Percentiles rank a stretch among this genome's conserved stretches.
These are phyloP conservation scores for Russula olivacea DNA, from an alignment of 768 basidiomycete species.

Conservation along the genomic window DNA sequence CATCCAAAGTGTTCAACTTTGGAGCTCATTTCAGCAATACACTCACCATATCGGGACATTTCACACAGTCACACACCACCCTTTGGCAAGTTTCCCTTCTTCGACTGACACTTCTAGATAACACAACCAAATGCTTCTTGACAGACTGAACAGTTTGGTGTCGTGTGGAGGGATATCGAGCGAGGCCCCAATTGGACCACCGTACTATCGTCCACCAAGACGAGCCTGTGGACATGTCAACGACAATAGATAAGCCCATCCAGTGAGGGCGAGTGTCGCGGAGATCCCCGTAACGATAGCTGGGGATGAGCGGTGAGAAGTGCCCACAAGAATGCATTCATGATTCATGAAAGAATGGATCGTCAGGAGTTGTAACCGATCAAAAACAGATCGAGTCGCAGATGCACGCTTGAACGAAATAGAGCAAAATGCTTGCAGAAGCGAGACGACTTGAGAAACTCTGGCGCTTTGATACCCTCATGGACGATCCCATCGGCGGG, in stretches of 20 bases:
- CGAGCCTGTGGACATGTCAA: neutral
- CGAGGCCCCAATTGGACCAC: neutral
- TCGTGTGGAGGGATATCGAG: neutral
- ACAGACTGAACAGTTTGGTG: slow-evolving; percentile 8
- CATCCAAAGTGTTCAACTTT: slow-evolving; percentile 11
- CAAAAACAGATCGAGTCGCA: slow-evolving; percentile 17
- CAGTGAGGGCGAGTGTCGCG: neutral
- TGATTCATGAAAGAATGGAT: slow-evolving; percentile 20
- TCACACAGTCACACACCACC: slow-evolving; percentile 22
- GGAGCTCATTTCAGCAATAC: slow-evolving; percentile 13
- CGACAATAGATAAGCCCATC: neutral
- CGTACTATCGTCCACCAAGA: neutral
- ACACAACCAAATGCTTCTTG: slow-evolving; percentile 15
- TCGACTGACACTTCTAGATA: slow-evolving; percentile 23
- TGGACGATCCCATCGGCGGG: slow-evolving; percentile 1
- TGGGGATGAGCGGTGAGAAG: neutral
- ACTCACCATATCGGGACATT: slow-evolving; percentile 19
- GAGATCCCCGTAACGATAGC: neutral
- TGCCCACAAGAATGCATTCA: slow-evolving; percentile 7
- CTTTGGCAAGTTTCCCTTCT: slow-evolving; percentile 20
- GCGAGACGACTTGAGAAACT: slow-evolving; percentile 5
- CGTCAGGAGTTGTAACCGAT: slow-evolving; percentile 23
- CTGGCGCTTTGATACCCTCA: neutral
- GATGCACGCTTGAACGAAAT: slow-evolving; percentile 9
- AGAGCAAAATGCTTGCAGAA: slow-evolving; percentile 18